Evolutionary conservation across 176 grass and related monocot species (phyloP).

Genomic region (Guadua angustifolia): DNA sequence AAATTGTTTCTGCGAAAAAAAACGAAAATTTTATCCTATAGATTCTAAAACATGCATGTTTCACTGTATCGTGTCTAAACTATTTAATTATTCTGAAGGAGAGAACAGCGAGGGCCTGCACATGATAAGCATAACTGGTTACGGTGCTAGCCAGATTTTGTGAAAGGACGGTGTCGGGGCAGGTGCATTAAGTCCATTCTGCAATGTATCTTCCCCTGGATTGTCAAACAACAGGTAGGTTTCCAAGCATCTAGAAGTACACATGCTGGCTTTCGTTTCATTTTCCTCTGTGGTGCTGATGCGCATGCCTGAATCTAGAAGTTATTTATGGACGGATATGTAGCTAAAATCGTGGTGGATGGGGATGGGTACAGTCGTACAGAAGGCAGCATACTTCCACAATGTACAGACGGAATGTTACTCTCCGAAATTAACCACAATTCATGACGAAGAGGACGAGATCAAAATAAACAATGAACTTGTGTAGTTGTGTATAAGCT

Average conservation of each 20-base stretch:
- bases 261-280: constrained; percentile 37
- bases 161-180: not conserved
- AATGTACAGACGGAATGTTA: not conserved
- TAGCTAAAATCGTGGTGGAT: not conserved
- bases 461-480: not conserved
- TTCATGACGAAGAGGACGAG: not conserved
- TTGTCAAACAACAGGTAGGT: not conserved
- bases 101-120: not conserved
- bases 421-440: not conserved
- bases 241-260: constrained; percentile 44
- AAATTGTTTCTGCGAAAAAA: too few relatives aligned
- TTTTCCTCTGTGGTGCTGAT: not conserved
- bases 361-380: too few relatives aligned
- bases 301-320: constrained; percentile 33
- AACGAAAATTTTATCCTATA: too few relatives aligned
- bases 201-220: constrained; percentile 29
- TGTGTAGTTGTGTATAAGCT: not conserved
- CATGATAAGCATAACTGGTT: not conserved
- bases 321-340: not conserved
- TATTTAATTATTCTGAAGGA: not conserved
- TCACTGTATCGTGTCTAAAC: not conserved
- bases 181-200: not conserved
- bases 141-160: not conserved
- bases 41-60: too few relatives aligned
- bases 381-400: not conserved